Evolutionary conservation across 169 alveolate species (phyloP).

Genomic region (Eimeria brunetti): DNA sequence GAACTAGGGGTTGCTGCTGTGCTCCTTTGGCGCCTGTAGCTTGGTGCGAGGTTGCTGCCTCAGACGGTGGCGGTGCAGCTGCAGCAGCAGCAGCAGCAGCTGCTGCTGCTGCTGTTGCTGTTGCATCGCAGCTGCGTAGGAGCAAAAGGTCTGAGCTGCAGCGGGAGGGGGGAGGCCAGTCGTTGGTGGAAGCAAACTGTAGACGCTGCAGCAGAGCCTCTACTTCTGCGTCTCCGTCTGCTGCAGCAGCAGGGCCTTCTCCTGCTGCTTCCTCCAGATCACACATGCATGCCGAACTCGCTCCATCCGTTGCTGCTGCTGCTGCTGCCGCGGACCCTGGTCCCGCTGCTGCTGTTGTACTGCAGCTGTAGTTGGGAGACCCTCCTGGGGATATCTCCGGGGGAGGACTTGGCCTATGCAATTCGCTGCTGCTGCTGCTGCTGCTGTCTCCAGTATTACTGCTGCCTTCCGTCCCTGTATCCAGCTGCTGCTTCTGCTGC

Average conservation of each 20-base stretch:
- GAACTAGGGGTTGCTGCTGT: neutral
- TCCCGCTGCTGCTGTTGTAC: neutral
- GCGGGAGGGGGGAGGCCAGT: neutral
- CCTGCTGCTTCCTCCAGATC: neutral
- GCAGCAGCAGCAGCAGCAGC: neutral
- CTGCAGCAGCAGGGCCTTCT: slow-evolving; percentile 4
- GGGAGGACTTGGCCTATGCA: too few species aligned
- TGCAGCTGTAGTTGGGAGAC: neutral
- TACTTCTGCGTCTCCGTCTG: slow-evolving; percentile 3
- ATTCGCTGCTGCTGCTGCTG: neutral
- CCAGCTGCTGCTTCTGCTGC: slow-evolving; percentile 6
- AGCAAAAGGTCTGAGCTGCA: neutral
- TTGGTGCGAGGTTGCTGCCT: neutral
- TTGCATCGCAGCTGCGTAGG: neutral
- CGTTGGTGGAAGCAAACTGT: neutral
- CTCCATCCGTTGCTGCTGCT: neutral
- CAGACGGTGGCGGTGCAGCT: neutral
- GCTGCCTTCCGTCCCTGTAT: neutral
- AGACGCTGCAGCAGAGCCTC: slow-evolving; percentile 41
- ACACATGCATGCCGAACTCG: neutral
- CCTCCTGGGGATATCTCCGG: slow-evolving; percentile 5
- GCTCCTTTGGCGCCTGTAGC: neutral
- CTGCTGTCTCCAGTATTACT: neutral
- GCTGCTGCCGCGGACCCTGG: neutral
- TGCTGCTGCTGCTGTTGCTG: neutral